Base-by-base conservation (phyloP, 2,329 filamentous ascomycete species). In the Sporothrix brunneoviolacea region DNA sequence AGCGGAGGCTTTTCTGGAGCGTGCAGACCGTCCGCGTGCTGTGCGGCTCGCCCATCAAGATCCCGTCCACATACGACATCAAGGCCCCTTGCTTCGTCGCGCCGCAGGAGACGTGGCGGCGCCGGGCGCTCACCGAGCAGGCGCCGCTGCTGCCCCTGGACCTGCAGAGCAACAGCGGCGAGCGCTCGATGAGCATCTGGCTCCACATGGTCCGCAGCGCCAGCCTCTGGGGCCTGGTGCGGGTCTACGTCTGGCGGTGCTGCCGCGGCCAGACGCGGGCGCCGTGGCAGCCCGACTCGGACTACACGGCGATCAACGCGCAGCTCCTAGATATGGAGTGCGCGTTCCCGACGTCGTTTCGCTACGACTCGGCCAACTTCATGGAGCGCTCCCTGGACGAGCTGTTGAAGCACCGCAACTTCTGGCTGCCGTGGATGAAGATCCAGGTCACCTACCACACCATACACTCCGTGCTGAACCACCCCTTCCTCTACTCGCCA, bases 361-460 rank as follows among this genome's bases (percentile, higher is more conserved):
- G 74, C 10, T 77, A 76, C 53, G 73, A 77, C 59, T 70, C 70
- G 1, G 73, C 74, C 54, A 74, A 73, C 46, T 77, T 77, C 39
- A 76, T 74, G 40, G 69, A 76, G 51, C 71, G 73, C 32, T 69
- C 69, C 27, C 59, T 69, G 0, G 69, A 74, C 4, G 74, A 76
- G 42, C 48, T 77, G 10, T 65, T 65, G 50, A 54, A 63, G 10
- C 70, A 73, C 47, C 65, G 69, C 3, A 68, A 70, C 48, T 77
- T 77, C 57, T 77, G 73, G 72, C 67, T 67, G 0, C 70, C 74
- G 0, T 77, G 74, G 74, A 58, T 77, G 16, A 75, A 74, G 57
- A 65, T 75, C 45, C 74, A 77, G 55, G 75, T 77, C 55, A 75
- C 70, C 1, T 77, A 77, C 58, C 74, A 77, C 45, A 68, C 68